Base-by-base conservation (phyloP, 805 yeast genomes). In the Saccharomycopsis javanensis region DNA sequence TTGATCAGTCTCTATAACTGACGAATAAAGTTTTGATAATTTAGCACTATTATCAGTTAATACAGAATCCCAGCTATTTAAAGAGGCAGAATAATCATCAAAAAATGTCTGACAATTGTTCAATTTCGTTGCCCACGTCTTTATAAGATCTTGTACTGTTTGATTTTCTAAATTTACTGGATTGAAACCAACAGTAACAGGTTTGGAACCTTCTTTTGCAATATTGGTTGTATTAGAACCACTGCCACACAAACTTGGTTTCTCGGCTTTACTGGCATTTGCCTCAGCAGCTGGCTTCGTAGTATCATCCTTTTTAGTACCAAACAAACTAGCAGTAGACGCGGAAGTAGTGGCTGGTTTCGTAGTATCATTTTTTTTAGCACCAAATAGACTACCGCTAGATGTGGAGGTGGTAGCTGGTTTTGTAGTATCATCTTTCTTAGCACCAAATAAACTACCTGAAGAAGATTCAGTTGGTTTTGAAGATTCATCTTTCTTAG, bases 91-190 rank as follows among this genome's bases (percentile, higher is more conserved):
- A 67, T 88, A 92, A 11, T 76, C 71, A 58, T 84, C 85, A 71
- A 91, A 94, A 37, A 87, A 83, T 27, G 78, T 76, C 1, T 92
- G 80, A 0, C 94, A 82, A 13, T 80, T 77, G 1, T 92, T 76
- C 59, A 94, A 71, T 63, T 94, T 96, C 57, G 82, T 81, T 0
- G 97, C 86, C 99, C 99, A 94, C 70, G 86, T 90, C 13, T 90
- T 80, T 48, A 94, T 86, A 63, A 94, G 77, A 68, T 94, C 98
- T 66, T 94, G 98, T 66, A 94, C 74, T 1, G 97, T 89, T 69
- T 89, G 89, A 71, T 94, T 94, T 64, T 88, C 90, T 37, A 94
- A 78, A 4, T 96, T 81, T 3, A 89, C 78, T 33, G 86, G 86
- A 57, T 82, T 77, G 4, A 89, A 84, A 60, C 80, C 81, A 30